phyloP scores from a whole-genome alignment of 768 basidiomycete genomes.

The Mycena crocata region DNA sequence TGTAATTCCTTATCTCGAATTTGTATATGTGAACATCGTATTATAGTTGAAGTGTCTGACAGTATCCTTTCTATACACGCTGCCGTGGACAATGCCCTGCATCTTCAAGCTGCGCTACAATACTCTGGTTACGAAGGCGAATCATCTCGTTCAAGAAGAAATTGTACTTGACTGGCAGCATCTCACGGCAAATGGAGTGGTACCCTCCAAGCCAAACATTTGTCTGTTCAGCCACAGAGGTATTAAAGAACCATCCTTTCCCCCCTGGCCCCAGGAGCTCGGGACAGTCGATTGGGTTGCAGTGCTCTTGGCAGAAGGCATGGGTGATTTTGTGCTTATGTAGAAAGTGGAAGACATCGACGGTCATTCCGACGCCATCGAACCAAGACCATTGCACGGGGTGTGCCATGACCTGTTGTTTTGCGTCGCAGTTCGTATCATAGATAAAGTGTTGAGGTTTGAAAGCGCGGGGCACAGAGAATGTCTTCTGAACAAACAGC shows the following conservation, averaged over 20 bases:
- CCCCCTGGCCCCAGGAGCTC: slow-evolving; percentile 18
- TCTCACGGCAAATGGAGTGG: slow-evolving; percentile 46
- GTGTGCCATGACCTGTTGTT: slow-evolving; percentile 15
- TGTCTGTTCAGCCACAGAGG: slow-evolving; percentile 49
- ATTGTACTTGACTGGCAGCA: slow-evolving; percentile 42
- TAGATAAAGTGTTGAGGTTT: slow-evolving; percentile 40
- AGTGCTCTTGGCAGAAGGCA: slow-evolving; percentile 19
- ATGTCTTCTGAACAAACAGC: slow-evolving; percentile 28
- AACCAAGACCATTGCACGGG: slow-evolving; percentile 11
- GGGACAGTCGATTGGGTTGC: slow-evolving; percentile 14
- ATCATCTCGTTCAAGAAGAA: slow-evolving; percentile 57
- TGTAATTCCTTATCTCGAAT: no score
- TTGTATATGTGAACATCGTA: no score
- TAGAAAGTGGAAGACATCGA: slow-evolving; percentile 30
- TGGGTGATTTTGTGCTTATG: slow-evolving; percentile 23
- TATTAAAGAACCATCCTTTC: slow-evolving; percentile 43
- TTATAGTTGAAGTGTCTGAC: neutral
- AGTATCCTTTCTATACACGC: neutral
- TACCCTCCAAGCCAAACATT: slow-evolving; percentile 52
- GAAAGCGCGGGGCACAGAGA: slow-evolving; percentile 37
- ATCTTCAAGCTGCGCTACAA: slow-evolving; percentile 28
- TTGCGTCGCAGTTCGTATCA: slow-evolving; percentile 23
- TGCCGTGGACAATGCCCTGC: slow-evolving; percentile 29
- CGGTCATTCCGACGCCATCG: slow-evolving; percentile 16
- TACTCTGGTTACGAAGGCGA: slow-evolving; percentile 35